A percentile compares a stretch with the other conserved stretches of the same genome.
phyloP scores from a whole-genome alignment of 139 green algal genomes.

The Picochlorum costavermella region DNA sequence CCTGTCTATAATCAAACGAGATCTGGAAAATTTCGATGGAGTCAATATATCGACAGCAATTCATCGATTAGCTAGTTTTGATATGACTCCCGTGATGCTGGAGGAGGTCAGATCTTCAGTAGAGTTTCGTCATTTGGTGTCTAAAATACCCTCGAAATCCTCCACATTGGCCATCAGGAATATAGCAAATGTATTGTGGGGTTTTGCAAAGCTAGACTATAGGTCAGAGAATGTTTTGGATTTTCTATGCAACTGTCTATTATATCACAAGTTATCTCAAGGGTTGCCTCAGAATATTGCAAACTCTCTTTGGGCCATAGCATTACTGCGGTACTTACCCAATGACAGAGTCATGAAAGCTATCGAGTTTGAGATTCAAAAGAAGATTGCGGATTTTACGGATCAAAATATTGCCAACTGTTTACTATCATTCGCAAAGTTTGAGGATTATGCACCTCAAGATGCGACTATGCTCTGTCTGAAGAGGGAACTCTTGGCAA shows the following conservation, averaged over 20 bases:
- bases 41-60: slow-evolving; percentile 24
- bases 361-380: slow-evolving; percentile 7
- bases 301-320: slow-evolving; percentile 37
- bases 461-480: neutral
- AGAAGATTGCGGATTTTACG: slow-evolving; percentile 15
- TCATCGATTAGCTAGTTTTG: slow-evolving; percentile 36
- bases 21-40: slow-evolving; percentile 28
- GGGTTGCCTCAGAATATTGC: slow-evolving; percentile 29
- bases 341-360: slow-evolving; percentile 9
- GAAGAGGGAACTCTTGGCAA: neutral
- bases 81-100: slow-evolving; percentile 17
- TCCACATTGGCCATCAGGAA: slow-evolving; percentile 33
- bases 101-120: slow-evolving; percentile 17
- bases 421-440: slow-evolving; percentile 42
- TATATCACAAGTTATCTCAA: slow-evolving; percentile 3
- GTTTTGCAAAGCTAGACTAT: slow-evolving; percentile 40
- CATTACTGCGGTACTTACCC: slow-evolving; percentile 14
- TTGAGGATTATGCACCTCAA: slow-evolving; percentile 26
- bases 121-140: slow-evolving; percentile 30
- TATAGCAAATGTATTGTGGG: slow-evolving; percentile 43
- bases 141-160: neutral
- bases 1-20: slow-evolving; percentile 18
- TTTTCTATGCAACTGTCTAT: slow-evolving; percentile 15
- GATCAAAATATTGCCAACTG: slow-evolving; percentile 26
- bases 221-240: slow-evolving; percentile 29